These are phyloP conservation scores for Priceomyces haplophilus DNA, from an alignment of 805 yeast species.

Conservation along the genomic window DNA sequence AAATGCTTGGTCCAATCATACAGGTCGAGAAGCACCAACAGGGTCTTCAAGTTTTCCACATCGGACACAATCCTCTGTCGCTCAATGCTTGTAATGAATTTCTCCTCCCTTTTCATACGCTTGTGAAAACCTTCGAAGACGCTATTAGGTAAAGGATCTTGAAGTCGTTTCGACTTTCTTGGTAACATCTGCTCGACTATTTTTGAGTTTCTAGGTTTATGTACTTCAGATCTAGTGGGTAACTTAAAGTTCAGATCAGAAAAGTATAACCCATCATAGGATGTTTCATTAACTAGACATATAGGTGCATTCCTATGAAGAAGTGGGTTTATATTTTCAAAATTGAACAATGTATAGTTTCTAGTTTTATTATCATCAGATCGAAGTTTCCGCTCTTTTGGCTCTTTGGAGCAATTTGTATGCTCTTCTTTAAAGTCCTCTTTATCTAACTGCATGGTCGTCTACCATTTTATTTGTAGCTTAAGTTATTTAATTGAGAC, in stretches of 20 bases:
- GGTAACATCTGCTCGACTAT: conserved; percentile 13
- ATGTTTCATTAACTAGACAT: conserved; percentile 6
- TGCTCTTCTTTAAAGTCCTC: background rate
- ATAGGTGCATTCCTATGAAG: conserved; percentile 19
- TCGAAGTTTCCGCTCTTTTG: conserved; percentile 4
- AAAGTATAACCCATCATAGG: conserved; percentile 10
- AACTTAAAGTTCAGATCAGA: conserved; percentile 13
- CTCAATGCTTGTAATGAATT: conserved; percentile 54
- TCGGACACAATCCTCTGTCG: conserved; percentile 51
- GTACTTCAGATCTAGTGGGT: conserved; percentile 6
- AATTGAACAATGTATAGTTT: conserved; percentile 27
- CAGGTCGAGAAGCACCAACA: conserved; percentile 35
- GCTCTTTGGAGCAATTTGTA: background rate
- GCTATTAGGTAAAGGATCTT: conserved; percentile 46
- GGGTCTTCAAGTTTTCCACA: conserved; percentile 51
- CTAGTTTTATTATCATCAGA: conserved; percentile 6
- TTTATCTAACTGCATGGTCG: background rate
- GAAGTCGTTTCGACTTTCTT: conserved; percentile 17
- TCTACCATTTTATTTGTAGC: background rate
- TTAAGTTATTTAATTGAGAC: too few relatives aligned
- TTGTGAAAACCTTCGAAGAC: conserved; percentile 46
- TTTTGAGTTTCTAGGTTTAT: conserved; percentile 9
- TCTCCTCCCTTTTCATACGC: conserved; percentile 63
- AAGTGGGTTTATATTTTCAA: conserved; percentile 29
- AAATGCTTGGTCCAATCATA: conserved; percentile 49